Evolutionary conservation across 257 asterid species (phyloP).

Genomic region (Nicotiana noctiflora): DNA sequence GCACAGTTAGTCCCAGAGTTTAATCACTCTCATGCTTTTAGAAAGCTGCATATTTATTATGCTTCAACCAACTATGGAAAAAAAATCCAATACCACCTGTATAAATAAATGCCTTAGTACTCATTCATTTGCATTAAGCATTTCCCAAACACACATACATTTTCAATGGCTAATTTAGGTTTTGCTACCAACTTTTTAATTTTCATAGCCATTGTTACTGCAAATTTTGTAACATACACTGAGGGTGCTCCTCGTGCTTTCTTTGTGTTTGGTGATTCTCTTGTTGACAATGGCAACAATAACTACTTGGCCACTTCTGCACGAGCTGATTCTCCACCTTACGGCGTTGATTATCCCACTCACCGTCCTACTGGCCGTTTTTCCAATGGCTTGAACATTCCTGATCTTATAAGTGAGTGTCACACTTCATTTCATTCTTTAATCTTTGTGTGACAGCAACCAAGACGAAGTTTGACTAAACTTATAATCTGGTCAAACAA

Average conservation of each 20-base stretch:
- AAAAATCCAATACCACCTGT: not conserved
- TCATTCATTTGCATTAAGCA: not conserved
- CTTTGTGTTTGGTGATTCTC: conserved; percentile 72
- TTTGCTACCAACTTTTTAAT: conserved; percentile 3
- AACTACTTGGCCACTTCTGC: conserved; percentile 59
- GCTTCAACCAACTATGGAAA: conserved; percentile 26
- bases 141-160: not conserved
- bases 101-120: conserved; percentile 15
- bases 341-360: conserved; percentile 68
- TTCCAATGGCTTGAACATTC: conserved; percentile 64
- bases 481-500: too few relatives aligned
- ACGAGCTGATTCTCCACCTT: conserved; percentile 74
- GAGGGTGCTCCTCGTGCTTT: conserved; percentile 55
- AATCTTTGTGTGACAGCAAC: not conserved
- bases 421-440: not conserved
- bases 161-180: conserved; percentile 14
- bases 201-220: conserved; percentile 6
- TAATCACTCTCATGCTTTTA: conserved; percentile 12
- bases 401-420: conserved; percentile 61
- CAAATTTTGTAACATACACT: not conserved
- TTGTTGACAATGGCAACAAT: conserved; percentile 75
- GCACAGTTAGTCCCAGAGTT: conserved; percentile 16
- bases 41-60: conserved; percentile 36
- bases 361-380: conserved; percentile 77
- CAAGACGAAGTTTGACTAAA: too few relatives aligned